Evolutionary conservation across 192 early-diverging fungal genomes (phyloP).

Genomic region (Chytriomyces confervae): DNA sequence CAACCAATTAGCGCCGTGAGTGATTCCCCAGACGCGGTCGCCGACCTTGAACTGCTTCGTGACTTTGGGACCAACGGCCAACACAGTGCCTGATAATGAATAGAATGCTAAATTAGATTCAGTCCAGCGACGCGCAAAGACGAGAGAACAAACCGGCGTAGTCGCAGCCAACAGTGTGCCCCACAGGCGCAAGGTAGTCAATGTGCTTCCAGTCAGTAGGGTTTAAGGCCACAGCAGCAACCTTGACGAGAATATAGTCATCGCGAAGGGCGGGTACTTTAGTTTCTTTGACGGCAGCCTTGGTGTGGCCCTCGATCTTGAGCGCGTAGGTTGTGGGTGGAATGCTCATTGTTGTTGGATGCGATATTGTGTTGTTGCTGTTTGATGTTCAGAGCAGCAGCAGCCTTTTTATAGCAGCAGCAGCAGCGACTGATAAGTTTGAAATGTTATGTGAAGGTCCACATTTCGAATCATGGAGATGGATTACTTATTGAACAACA

Average conservation of each 20-base stretch:
- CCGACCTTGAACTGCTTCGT: slow-evolving; percentile 26
- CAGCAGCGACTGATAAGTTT: too few relatives aligned
- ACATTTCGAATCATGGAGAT: too few relatives aligned
- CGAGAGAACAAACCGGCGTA: neutral
- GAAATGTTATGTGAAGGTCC: too few relatives aligned
- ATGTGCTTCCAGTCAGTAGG: slow-evolving; percentile 40
- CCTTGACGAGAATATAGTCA: slow-evolving; percentile 38
- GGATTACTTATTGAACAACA: too few relatives aligned
- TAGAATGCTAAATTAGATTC: neutral
- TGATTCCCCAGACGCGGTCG: slow-evolving; percentile 35
- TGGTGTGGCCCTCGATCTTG: too few relatives aligned
- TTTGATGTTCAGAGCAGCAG: too few relatives aligned
- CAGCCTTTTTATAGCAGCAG: too few relatives aligned
- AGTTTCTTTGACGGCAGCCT: too few relatives aligned
- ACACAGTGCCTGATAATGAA: slow-evolving; percentile 31
- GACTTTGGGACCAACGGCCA: neutral
- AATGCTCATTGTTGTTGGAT: too few relatives aligned
- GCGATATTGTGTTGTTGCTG: too few relatives aligned
- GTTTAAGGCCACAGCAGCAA: slow-evolving; percentile 34
- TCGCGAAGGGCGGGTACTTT: slow-evolving; percentile 12
- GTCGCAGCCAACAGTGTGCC: slow-evolving; percentile 2
- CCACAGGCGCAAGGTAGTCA: neutral
- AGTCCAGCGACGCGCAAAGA: neutral
- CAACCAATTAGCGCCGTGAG: slow-evolving; percentile 23
- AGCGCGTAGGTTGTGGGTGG: too few relatives aligned